A percentile compares a stretch with the other conserved stretches of the same genome.
Evolutionary conservation across 2,329 filamentous ascomycete species (phyloP).

Genomic region (Exophiala bonariae): DNA sequence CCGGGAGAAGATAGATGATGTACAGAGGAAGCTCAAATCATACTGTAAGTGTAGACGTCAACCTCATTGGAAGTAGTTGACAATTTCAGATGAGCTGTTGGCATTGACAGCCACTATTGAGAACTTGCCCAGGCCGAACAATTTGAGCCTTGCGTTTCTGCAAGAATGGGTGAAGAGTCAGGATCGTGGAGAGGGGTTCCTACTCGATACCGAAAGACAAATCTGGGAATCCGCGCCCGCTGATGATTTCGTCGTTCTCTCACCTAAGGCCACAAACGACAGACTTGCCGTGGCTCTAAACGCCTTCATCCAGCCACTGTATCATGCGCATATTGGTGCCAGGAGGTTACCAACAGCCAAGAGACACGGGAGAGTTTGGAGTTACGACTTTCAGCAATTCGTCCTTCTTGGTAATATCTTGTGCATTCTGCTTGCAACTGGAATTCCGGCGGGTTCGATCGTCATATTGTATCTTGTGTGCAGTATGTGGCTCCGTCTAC

Average conservation of each 20-base stretch:
- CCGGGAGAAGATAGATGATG: background rate
- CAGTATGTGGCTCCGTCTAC: background rate
- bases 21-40: background rate
- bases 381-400: no score
- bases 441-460: no score
- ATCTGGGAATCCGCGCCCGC: constrained; percentile 18
- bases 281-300: constrained; percentile 17
- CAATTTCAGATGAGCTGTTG: no score
- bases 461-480: constrained; percentile 2
- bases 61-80: no score
- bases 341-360: background rate
- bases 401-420: no score
- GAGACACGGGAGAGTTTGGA: background rate
- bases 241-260: constrained; percentile 7
- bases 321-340: no score
- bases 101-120: no score
- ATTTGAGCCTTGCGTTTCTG: background rate
- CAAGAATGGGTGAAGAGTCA: background rate
- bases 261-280: constrained; percentile 25
- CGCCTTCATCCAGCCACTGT: background rate
- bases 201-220: constrained; percentile 15
- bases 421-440: no score
- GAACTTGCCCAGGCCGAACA: background rate
- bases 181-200: constrained; percentile 10
- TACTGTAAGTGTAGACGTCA: background rate